phyloP scores from a whole-genome alignment of 2,329 filamentous ascomycete genomes.

The Scleromitrula shiraiana region DNA sequence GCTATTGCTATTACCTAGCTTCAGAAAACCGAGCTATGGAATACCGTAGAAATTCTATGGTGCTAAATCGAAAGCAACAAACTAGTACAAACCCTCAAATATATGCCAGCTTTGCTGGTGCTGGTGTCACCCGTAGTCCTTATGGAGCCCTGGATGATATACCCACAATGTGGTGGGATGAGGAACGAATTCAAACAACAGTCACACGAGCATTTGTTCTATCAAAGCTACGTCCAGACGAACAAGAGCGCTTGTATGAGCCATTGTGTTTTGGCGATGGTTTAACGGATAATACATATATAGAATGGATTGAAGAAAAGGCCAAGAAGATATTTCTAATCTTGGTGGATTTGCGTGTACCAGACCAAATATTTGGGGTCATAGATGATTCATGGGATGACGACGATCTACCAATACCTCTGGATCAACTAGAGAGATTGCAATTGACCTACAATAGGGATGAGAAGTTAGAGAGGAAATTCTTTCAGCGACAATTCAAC shows the following conservation, averaged over 20 bases:
- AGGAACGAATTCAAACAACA: constrained; percentile 58
- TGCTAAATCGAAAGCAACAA: constrained; percentile 14
- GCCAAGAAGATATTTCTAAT: constrained; percentile 65
- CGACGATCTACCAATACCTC: constrained; percentile 60
- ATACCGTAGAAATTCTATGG: constrained; percentile 25
- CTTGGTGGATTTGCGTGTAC: constrained; percentile 58
- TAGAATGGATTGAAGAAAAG: constrained; percentile 67
- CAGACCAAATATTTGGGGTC: constrained; percentile 66
- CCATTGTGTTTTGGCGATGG: constrained; percentile 59
- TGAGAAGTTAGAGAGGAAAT: constrained; percentile 57
- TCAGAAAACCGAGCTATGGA: constrained; percentile 19
- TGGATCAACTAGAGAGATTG: constrained; percentile 57
- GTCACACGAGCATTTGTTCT: constrained; percentile 62
- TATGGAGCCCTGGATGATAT: constrained; percentile 24
- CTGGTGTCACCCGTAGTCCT: constrained; percentile 14
- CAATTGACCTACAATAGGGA: constrained; percentile 51
- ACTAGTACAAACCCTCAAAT: constrained; percentile 21
- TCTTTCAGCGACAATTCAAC: constrained; percentile 62
- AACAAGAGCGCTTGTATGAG: constrained; percentile 52
- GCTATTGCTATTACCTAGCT: too few relatives aligned
- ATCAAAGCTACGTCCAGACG: constrained; percentile 54
- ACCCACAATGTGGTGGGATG: constrained; percentile 58
- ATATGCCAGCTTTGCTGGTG: constrained; percentile 26
- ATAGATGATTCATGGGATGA: constrained; percentile 74
- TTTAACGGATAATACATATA: constrained; percentile 64